These are phyloP conservation scores for Magnusiomyces paraingens DNA, from an alignment of 1,139 yeast species.

Conservation along the genomic window DNA sequence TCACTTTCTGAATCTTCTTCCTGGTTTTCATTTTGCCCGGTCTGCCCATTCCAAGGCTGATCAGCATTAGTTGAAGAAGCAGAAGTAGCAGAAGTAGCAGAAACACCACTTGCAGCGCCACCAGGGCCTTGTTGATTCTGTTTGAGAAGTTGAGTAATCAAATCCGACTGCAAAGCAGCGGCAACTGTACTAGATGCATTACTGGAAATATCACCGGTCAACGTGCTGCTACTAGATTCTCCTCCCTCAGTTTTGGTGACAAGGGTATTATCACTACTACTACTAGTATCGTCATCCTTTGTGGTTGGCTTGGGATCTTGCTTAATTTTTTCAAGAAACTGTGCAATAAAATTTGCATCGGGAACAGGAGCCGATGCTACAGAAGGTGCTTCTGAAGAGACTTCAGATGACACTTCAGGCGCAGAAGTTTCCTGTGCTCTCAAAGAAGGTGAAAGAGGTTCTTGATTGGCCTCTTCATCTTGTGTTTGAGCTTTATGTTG, in stretches of 20 bases:
- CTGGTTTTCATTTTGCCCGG: slow-evolving; percentile 9
- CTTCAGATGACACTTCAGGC: slow-evolving; percentile 37
- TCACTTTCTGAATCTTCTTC: background rate
- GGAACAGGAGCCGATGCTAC: slow-evolving; percentile 22
- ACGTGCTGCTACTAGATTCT: slow-evolving; percentile 2
- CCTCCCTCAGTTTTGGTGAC: slow-evolving; percentile 4
- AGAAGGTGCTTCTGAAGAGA: slow-evolving; percentile 17
- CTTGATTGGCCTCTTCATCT: slow-evolving; percentile 8
- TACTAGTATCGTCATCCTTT: too few relatives aligned
- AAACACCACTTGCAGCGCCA: slow-evolving; percentile 8
- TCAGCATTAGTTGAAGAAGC: slow-evolving; percentile 13
- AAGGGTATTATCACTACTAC: background rate
- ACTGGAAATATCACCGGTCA: slow-evolving; percentile 11
- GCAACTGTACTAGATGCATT: background rate
- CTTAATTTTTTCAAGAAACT: slow-evolving; percentile 35
- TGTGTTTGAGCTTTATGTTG: slow-evolving; percentile 1
- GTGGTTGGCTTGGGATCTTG: slow-evolving; percentile 23
- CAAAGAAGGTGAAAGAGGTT: slow-evolving; percentile 4
- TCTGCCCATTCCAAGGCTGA: slow-evolving; percentile 11
- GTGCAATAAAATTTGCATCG: slow-evolving; percentile 36
- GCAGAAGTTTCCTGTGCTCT: background rate
- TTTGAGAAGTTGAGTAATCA: slow-evolving; percentile 1
- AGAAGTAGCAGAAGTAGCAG: slow-evolving; percentile 12
- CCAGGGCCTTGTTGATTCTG: slow-evolving; percentile 9
- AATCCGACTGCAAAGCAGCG: too few relatives aligned